phyloP scores from a whole-genome alignment of 352 stramenopile genomes.

The Globisporangium perplexum region DNA sequence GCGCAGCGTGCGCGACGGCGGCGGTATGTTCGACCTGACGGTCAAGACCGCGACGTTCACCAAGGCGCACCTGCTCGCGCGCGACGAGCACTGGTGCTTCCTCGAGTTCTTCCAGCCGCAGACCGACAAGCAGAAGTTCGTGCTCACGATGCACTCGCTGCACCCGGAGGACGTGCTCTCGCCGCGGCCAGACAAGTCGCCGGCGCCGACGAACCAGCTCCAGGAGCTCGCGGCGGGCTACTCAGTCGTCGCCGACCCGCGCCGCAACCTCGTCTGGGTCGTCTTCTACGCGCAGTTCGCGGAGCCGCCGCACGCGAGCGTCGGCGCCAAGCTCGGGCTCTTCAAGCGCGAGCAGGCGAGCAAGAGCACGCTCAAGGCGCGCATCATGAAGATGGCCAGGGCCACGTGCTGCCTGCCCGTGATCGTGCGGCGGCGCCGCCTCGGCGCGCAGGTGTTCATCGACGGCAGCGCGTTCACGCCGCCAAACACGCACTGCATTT shows the following conservation, averaged over 20 bases:
- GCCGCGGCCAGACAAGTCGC: slow-evolving; percentile 4
- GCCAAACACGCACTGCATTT: slow-evolving; percentile 25
- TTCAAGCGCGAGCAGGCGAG: slow-evolving; percentile 1
- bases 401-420: slow-evolving; percentile 25
- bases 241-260: slow-evolving; percentile 13
- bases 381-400: slow-evolving; percentile 29
- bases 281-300: slow-evolving; percentile 10
- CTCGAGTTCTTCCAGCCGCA: slow-evolving; percentile 20
- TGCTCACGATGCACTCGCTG: slow-evolving; percentile 31
- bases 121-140: slow-evolving; percentile 19
- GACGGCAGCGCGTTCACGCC: slow-evolving; percentile 15
- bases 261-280: slow-evolving; percentile 15
- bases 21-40: slow-evolving; percentile 5
- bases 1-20: not conserved
- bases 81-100: slow-evolving; percentile 28
- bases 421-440: slow-evolving; percentile 24
- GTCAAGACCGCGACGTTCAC: slow-evolving; percentile 34
- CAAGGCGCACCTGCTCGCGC: slow-evolving; percentile 18
- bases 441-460: slow-evolving; percentile 31
- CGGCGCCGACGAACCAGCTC: slow-evolving; percentile 14
- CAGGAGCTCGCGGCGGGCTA: slow-evolving; percentile 16
- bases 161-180: slow-evolving; percentile 33
- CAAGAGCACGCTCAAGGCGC: slow-evolving; percentile 17
- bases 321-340: not conserved
- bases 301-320: not conserved